phyloP scores from a whole-genome alignment of 495 filamentous ascomycete species.

The Gamarada debralockiae region DNA sequence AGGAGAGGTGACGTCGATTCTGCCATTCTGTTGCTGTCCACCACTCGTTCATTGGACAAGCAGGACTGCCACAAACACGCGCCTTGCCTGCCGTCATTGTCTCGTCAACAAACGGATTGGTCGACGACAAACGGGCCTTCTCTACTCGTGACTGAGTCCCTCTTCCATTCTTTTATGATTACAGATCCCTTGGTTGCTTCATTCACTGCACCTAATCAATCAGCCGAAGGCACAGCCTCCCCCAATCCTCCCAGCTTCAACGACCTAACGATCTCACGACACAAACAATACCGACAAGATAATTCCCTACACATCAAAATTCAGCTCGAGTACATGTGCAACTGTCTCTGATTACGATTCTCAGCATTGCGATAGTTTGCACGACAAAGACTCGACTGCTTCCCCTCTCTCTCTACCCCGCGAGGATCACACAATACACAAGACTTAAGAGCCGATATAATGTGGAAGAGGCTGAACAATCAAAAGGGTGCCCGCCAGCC shows the following conservation, averaged over 20 bases:
- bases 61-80: background rate
- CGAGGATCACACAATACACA: slow-evolving; percentile 15
- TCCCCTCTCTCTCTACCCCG: slow-evolving; percentile 1
- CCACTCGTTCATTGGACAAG: background rate
- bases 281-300: no score
- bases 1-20: no score
- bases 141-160: background rate
- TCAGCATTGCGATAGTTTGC: background rate
- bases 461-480: slow-evolving; percentile 27
- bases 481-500: slow-evolving; percentile 14
- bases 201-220: background rate
- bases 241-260: background rate
- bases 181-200: background rate
- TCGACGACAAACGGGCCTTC: background rate
- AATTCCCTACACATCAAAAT: no score
- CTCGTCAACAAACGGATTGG: background rate
- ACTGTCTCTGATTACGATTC: background rate
- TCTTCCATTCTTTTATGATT: background rate
- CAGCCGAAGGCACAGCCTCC: background rate
- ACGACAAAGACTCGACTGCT: background rate
- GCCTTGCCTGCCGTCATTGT: no score
- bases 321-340: background rate
- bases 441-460: slow-evolving; percentile 9
- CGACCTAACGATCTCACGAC: background rate
- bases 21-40: no score